Conservation (phyloP, 2,329 filamentous ascomycete species). For the Fusarium sp. region DNA sequence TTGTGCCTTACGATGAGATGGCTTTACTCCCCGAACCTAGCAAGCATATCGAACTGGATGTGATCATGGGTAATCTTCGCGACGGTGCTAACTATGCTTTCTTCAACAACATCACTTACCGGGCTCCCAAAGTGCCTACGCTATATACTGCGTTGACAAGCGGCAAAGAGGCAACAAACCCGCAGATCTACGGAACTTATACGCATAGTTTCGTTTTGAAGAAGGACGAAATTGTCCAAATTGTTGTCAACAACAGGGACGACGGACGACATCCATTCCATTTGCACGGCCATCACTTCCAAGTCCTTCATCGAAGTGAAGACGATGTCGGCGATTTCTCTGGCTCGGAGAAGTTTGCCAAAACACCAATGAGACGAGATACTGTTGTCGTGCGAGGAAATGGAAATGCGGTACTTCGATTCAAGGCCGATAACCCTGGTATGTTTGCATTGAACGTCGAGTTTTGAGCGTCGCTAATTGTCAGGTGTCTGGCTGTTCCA, state of each 20-base stretch:
- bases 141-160: conserved; percentile 79
- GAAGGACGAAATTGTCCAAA: conserved; percentile 74
- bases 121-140: conserved; percentile 78
- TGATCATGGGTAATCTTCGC: conserved; percentile 70
- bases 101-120: conserved; percentile 83
- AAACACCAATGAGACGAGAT: conserved; percentile 73
- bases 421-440: conserved; percentile 74
- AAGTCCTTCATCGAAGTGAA: conserved; percentile 69
- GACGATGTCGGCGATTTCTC: conserved; percentile 69
- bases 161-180: conserved; percentile 67
- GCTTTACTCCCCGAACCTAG: conserved; percentile 70
- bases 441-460: conserved; percentile 27
- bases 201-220: conserved; percentile 75
- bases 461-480: not conserved
- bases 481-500: conserved; percentile 76
- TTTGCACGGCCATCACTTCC: conserved; percentile 81
- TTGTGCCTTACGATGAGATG: conserved; percentile 76
- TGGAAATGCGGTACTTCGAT: conserved; percentile 76
- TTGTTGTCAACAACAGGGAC: conserved; percentile 82
- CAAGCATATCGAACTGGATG: conserved; percentile 69
- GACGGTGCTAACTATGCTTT: conserved; percentile 72
- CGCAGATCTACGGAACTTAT: conserved; percentile 72
- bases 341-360: conserved; percentile 59
- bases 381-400: conserved; percentile 72
- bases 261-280: conserved; percentile 79